These are phyloP conservation scores for Paulownia fortunei DNA, from an alignment of 257 asterid species.

Conservation along the genomic window DNA sequence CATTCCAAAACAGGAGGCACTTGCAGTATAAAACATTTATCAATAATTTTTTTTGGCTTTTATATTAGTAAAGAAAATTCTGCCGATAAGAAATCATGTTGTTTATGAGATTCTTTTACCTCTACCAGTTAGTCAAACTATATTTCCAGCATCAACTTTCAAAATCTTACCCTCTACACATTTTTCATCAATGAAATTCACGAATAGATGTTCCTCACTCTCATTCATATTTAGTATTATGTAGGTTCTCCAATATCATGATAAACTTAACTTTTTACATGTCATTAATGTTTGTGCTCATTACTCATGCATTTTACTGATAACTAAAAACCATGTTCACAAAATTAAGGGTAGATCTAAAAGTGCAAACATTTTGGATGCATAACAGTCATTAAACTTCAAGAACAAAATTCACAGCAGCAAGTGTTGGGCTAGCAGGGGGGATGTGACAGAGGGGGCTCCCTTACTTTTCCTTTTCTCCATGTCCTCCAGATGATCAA, in stretches of 20 bases:
- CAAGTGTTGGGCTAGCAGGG: background rate
- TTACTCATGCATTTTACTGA: background rate
- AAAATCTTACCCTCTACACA: background rate
- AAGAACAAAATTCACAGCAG: background rate
- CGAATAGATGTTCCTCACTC: background rate
- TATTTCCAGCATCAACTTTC: background rate
- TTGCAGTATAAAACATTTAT: too few relatives aligned
- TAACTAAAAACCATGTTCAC: conserved; percentile 5
- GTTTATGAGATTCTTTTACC: background rate
- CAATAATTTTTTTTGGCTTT: conserved; percentile 17
- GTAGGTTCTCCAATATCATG: background rate
- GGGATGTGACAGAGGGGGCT: background rate
- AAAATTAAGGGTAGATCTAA: conserved; percentile 1
- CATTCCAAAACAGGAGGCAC: background rate
- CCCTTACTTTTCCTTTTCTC: conserved; percentile 84
- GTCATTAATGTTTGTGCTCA: background rate
- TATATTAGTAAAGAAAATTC: background rate
- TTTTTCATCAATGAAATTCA: background rate
- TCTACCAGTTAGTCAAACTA: background rate
- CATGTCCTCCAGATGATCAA: conserved; percentile 67
- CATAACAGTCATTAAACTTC: background rate
- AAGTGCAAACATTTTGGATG: background rate
- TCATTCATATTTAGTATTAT: background rate
- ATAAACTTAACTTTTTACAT: background rate
- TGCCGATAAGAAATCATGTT: background rate